Evolutionary conservation across 345 rosid species (phyloP), one percentile per base, ranked within the genome.

Genomic region (Isatis tinctoria): DNA sequence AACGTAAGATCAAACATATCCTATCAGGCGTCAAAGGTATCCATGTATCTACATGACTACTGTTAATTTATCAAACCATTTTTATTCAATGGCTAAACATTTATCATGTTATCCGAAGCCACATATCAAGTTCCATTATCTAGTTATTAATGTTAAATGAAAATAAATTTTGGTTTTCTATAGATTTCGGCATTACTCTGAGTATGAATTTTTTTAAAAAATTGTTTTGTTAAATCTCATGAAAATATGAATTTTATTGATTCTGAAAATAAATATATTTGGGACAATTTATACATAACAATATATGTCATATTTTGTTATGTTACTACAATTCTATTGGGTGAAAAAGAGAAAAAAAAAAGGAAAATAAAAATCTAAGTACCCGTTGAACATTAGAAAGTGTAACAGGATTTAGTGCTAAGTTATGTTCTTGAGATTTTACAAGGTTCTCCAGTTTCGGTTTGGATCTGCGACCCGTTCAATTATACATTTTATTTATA

Each of bases 11-110:
- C 79, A 90, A 88, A 87, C 69, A 67, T 10, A 90, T 88, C 43
- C 88, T 93, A 72, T 90, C 89, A 24, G 35, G 74, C 0, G 88
- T 93, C 14, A 93, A 86, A 84, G 98, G 98, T 91, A 78, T 3
- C 96, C 89, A 76, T 2, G 43, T 39, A 30, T 10, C 8, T 47
- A 47, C 16, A 49, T 48, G 3, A 14, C 47, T n/a, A 16, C 47
- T 41, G 17, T 41, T 5, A 49, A 22, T 49, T 40, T 36, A 45
- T 47, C 0, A 32, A 59, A 41, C 4, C 35, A 10, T 18, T 2
- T 33, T 49, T 33, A 27, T 16, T 5, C 41, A 57, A 20, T 30
- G 17, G 22, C 22, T 57, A 18, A 22, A 17, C 8, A 54, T 39
- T 40, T 36, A 6, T 13, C n/a, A 14, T 52, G 51, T n/a, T 17